Evolutionary conservation across 2,329 filamentous ascomycete genomes (phyloP).

Genomic region (Ophiocordyceps robertsii): DNA sequence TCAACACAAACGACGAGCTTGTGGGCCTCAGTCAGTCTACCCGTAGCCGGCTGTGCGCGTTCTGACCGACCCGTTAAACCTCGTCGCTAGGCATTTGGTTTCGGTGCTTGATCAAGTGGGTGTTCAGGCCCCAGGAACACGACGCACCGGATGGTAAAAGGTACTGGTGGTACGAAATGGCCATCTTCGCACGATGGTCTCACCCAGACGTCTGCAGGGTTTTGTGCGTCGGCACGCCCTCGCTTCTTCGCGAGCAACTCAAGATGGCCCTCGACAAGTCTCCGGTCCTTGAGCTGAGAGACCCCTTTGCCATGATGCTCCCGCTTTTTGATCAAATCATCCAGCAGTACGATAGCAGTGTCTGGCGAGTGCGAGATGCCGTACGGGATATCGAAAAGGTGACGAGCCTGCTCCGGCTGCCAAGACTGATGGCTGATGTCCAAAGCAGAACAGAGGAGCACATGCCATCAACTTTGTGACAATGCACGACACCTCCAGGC

Average conservation of each 20-base stretch:
- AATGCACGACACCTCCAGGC: constrained; percentile 1
- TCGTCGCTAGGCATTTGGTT: not conserved
- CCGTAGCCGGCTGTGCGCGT: not conserved
- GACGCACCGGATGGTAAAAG: not conserved
- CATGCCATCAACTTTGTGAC: not conserved
- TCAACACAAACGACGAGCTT: not conserved
- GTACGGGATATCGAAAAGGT: not conserved
- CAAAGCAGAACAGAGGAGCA: not conserved
- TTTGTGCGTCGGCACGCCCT: not conserved
- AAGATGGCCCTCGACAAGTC: not conserved
- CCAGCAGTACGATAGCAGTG: not conserved
- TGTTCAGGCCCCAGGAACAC: not conserved
- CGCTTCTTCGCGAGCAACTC: not conserved
- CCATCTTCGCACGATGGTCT: not conserved
- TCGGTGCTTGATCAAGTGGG: not conserved
- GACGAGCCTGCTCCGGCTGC: not conserved
- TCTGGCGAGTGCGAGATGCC: not conserved
- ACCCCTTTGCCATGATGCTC: not conserved
- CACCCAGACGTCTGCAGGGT: not conserved
- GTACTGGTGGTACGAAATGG: not conserved
- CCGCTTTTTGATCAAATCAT: not conserved
- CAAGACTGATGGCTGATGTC: not conserved
- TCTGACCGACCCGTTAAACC: too few relatives aligned
- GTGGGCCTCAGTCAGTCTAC: not conserved
- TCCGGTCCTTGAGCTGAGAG: not conserved